Evolutionary conservation across 2,329 filamentous ascomycete genomes (phyloP).

Genomic region (Ilyonectria destructans): DNA sequence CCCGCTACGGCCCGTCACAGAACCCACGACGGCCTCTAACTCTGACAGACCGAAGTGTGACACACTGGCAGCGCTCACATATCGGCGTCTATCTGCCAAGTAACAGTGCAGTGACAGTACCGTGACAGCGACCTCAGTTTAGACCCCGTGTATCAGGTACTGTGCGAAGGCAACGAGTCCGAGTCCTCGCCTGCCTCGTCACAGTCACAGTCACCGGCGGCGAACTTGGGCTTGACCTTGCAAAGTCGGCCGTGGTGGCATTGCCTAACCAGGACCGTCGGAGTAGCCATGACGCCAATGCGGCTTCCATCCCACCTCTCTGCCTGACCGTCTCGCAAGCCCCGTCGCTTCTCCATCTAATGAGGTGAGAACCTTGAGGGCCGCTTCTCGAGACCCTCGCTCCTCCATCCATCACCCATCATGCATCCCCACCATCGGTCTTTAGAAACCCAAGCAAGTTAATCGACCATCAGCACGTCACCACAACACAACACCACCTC

Average conservation of each 20-base stretch:
- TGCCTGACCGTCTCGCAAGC: not conserved
- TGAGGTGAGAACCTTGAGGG: conserved; percentile 31
- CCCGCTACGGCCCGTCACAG: conserved; percentile 33
- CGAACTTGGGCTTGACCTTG: conserved; percentile 15
- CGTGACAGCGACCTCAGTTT: not conserved
- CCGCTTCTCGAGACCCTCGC: not conserved
- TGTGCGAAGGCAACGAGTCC: conserved; percentile 12
- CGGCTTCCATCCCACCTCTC: conserved; percentile 8
- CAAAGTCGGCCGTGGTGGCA: not conserved
- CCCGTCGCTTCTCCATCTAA: conserved; percentile 1
- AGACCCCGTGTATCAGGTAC: conserved; percentile 23
- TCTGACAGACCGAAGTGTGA: conserved; percentile 22
- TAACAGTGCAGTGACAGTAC: not conserved
- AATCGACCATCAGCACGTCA: conserved; percentile 5
- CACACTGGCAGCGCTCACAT: conserved; percentile 21
- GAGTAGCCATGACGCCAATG: not conserved
- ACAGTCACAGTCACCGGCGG: conserved; percentile 9
- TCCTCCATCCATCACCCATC: conserved; percentile 8
- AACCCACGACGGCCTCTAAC: conserved; percentile 29
- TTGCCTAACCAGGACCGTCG: not conserved
- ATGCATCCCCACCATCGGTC: conserved; percentile 27
- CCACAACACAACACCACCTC: conserved; percentile 32
- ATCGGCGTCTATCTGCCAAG: conserved; percentile 18
- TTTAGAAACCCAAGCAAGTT: conserved; percentile 14
- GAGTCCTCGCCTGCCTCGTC: conserved; percentile 17